Conservation (phyloP, 352 stramenopile genomes). For the Phytopythium sindhum region DNA sequence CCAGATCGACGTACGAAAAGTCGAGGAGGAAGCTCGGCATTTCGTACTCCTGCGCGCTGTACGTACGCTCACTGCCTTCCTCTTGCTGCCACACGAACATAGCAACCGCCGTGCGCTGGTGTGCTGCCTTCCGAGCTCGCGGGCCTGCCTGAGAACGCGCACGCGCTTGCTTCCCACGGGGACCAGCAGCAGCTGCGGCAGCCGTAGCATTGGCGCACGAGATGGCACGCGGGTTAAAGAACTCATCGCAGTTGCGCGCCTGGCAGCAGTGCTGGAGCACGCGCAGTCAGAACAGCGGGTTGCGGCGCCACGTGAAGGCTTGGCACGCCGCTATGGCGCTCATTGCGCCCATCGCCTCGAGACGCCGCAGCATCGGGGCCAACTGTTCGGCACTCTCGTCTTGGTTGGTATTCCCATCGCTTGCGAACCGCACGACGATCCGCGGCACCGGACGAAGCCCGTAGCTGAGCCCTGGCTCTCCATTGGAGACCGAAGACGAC, state of each 20-base stretch:
- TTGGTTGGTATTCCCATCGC: neutral
- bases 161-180: neutral
- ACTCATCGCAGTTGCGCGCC: conserved; percentile 6
- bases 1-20: conserved; percentile 28
- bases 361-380: neutral
- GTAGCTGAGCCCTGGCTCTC: neutral
- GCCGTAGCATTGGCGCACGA: neutral
- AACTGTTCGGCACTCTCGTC: neutral
- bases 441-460: conserved; percentile 6
- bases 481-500: neutral
- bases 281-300: conserved; percentile 33
- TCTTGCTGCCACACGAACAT: neutral
- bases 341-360: conserved; percentile 28
- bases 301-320: conserved; percentile 26
- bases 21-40: conserved; percentile 39
- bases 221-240: conserved; percentile 2
- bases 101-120: neutral
- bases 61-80: neutral
- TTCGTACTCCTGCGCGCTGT: neutral
- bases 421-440: conserved; percentile 13
- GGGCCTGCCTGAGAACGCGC: neutral
- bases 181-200: neutral
- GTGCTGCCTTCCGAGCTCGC: neutral
- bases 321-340: conserved; percentile 17
- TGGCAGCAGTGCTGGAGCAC: conserved; percentile 13